A percentile compares a stretch with the other conserved stretches of the same genome.
Evolutionary conservation across 352 stramenopile species (phyloP).

Genomic region (Achlya hypogyna): DNA sequence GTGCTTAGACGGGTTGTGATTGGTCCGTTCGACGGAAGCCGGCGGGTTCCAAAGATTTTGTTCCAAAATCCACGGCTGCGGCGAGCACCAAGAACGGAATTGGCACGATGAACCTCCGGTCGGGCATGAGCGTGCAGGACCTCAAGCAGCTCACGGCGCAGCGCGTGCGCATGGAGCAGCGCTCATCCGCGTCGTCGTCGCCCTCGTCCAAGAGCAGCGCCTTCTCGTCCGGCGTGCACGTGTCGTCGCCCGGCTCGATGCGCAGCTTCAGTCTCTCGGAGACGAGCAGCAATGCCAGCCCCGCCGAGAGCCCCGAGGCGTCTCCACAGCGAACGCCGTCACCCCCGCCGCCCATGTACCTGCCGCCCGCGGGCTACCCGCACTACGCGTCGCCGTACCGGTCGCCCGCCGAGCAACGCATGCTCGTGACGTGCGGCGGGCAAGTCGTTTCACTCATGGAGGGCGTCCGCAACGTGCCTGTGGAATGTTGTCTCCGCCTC

Average conservation of each 20-base stretch:
- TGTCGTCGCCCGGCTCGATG: slow-evolving; percentile 29
- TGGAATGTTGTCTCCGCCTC: slow-evolving; percentile 12
- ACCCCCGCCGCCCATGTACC: slow-evolving; percentile 19
- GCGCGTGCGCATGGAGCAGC: slow-evolving; percentile 53
- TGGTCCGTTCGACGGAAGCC: background rate
- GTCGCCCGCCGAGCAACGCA: background rate
- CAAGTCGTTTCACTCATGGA: slow-evolving; percentile 80
- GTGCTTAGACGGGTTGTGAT: too few species aligned
- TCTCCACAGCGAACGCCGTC: slow-evolving; percentile 1
- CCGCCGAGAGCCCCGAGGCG: slow-evolving; percentile 20
- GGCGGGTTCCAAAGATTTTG: background rate
- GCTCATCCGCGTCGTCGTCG: slow-evolving; percentile 14
- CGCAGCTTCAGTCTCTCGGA: slow-evolving; percentile 22
- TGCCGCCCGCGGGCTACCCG: slow-evolving; percentile 22
- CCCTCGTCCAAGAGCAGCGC: slow-evolving; percentile 4
- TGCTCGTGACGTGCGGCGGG: slow-evolving; percentile 72
- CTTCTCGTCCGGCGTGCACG: background rate
- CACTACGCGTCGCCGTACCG: background rate
- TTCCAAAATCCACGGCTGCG: background rate
- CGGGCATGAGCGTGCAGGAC: slow-evolving; percentile 78
- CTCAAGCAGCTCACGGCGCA: slow-evolving; percentile 77
- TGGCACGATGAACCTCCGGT: slow-evolving; percentile 32
- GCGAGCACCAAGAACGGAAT: background rate
- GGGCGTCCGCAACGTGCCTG: slow-evolving; percentile 56
- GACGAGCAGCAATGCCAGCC: slow-evolving; percentile 15